Evolutionary conservation across 2,329 filamentous ascomycete species (phyloP).

Genomic region (Aquanectria penicillioides): DNA sequence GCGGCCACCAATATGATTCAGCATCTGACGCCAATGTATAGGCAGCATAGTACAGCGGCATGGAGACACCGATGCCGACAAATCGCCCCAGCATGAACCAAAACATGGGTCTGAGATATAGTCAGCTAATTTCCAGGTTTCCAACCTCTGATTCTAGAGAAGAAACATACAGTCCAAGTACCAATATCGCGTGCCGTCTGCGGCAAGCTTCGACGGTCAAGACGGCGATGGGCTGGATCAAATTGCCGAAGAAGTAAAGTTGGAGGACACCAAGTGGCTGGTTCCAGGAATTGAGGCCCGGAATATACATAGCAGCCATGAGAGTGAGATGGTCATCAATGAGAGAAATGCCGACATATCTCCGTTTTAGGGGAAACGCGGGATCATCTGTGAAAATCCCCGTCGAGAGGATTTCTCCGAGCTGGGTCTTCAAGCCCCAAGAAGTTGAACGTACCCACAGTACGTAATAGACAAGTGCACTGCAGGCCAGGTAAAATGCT

Average conservation of each 20-base stretch:
- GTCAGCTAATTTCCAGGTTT: neutral
- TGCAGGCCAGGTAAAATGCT: neutral
- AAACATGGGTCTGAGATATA: neutral
- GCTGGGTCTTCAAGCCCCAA: neutral
- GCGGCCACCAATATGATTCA: slow-evolving; percentile 11
- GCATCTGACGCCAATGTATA: slow-evolving; percentile 3
- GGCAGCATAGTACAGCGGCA: slow-evolving; percentile 1
- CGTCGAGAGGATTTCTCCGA: neutral
- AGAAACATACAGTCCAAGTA: neutral
- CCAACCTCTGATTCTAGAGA: neutral
- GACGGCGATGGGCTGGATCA: neutral
- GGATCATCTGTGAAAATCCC: neutral
- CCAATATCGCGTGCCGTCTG: neutral
- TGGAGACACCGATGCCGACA: neutral
- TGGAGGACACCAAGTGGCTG: neutral
- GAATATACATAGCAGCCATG: neutral
- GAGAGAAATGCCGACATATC: neutral
- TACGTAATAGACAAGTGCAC: neutral
- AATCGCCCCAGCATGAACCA: neutral
- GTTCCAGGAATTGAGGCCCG: neutral
- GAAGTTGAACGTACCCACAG: neutral
- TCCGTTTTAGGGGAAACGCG: neutral
- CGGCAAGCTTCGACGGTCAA: neutral
- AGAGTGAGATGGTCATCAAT: neutral
- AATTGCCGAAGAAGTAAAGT: slow-evolving; percentile 1